A percentile compares a stretch with the other conserved stretches of the same genome.
phyloP scores from a whole-genome alignment of 2,329 filamentous ascomycete species.

The Elsinoe perseae region DNA sequence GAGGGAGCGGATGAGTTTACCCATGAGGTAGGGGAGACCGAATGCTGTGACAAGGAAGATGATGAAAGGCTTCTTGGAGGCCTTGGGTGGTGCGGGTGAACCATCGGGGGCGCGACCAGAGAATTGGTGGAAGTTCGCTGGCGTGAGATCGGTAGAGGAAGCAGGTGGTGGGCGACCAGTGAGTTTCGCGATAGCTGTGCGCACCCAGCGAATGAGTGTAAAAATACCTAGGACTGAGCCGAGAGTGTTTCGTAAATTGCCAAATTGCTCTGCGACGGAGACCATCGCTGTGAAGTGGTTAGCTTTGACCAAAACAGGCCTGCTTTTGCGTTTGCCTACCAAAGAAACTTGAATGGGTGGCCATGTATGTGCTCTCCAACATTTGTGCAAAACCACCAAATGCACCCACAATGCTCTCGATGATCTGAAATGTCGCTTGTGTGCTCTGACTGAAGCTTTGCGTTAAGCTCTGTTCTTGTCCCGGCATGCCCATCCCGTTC shows the following conservation, averaged over 20 bases:
- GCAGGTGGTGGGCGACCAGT: slow-evolving; percentile 86
- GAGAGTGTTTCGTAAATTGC: slow-evolving; percentile 83
- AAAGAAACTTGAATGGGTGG: slow-evolving; percentile 96
- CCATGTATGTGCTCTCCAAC: slow-evolving; percentile 99
- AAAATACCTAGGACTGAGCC: slow-evolving; percentile 94
- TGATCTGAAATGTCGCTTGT: slow-evolving; percentile 93
- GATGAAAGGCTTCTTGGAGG: slow-evolving; percentile 89
- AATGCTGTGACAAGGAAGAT: slow-evolving; percentile 94
- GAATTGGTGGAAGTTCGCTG: slow-evolving; percentile 84
- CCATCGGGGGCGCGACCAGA: slow-evolving; percentile 54
- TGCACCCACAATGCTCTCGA: slow-evolving; percentile 91
- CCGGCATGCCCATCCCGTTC: slow-evolving; percentile 51
- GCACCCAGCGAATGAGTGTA: slow-evolving; percentile 89
- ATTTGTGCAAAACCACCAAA: slow-evolving; percentile 98
- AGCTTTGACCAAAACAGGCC: slow-evolving; percentile 7
- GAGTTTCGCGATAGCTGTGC: slow-evolving; percentile 82
- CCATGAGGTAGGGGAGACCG: slow-evolving; percentile 92
- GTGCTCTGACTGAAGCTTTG: slow-evolving; percentile 92
- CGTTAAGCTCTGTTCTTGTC: slow-evolving; percentile 90
- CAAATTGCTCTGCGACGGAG: slow-evolving; percentile 93
- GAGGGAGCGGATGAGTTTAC: slow-evolving; percentile 82
- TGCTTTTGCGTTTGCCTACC: slow-evolving; percentile 54
- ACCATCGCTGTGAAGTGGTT: slow-evolving; percentile 66
- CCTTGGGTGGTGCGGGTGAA: slow-evolving; percentile 57
- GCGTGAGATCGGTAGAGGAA: slow-evolving; percentile 78